A percentile compares a stretch with the other conserved stretches of the same genome.
phyloP scores from a whole-genome alignment of 1,284 basidiomycete species.

The Cutaneotrichosporon arboriforme region DNA sequence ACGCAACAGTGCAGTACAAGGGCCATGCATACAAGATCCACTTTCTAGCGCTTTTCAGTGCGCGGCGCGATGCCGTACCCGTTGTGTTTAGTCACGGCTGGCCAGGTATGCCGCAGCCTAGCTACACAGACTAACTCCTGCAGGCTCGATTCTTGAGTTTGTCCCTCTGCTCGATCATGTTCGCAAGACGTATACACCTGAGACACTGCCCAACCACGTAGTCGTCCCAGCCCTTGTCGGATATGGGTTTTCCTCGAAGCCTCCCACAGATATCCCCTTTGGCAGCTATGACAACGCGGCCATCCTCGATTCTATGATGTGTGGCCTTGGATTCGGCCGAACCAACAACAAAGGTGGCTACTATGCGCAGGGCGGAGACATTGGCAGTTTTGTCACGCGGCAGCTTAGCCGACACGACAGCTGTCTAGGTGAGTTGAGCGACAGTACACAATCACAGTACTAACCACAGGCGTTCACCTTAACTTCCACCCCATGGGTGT shows the following conservation, averaged over 20 bases:
- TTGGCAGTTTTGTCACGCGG: conserved; percentile 34
- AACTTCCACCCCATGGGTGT: conserved; percentile 26
- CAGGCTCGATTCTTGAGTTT: conserved; percentile 40
- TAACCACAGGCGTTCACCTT: conserved; percentile 26
- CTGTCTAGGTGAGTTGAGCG: conserved; percentile 31
- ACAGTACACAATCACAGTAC: background rate
- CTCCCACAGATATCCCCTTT: conserved; percentile 37
- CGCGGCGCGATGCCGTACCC: conserved; percentile 33
- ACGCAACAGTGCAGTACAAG: conserved; percentile 17
- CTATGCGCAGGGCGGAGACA: conserved; percentile 45
- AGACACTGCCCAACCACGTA: conserved; percentile 29
- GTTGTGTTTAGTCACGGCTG: conserved; percentile 45
- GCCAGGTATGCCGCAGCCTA: conserved; percentile 23
- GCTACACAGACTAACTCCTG: no score
- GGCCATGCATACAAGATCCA: conserved; percentile 27
- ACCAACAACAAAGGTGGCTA: conserved; percentile 24
- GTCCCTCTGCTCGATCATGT: conserved; percentile 32
- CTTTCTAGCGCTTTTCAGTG: conserved; percentile 36
- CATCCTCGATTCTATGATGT: conserved; percentile 40
- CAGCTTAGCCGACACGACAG: conserved; percentile 21
- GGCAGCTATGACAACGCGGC: conserved; percentile 28
- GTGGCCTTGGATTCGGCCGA: conserved; percentile 39
- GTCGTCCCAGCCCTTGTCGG: conserved; percentile 38
- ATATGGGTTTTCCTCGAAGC: conserved; percentile 37
- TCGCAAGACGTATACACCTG: conserved; percentile 25